Conservation (phyloP, 257 asterid genomes). For the Penstemon davidsonii region DNA sequence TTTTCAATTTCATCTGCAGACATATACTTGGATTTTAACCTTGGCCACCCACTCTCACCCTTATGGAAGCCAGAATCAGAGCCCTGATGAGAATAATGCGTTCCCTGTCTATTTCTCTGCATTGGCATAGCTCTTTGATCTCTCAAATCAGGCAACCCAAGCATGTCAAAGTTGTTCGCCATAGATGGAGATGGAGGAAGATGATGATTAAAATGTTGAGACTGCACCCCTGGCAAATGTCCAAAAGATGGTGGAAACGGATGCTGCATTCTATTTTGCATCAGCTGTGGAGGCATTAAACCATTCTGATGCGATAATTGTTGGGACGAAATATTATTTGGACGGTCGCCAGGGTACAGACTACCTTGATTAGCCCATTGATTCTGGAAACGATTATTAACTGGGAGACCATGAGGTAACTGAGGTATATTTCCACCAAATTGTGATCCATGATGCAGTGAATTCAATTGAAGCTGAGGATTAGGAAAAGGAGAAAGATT, state of each 20-base stretch:
- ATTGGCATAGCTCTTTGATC: conserved; percentile 65
- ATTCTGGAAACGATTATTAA: conserved; percentile 59
- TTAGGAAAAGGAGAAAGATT: conserved; percentile 57
- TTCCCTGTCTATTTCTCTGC: conserved; percentile 57
- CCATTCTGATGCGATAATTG: conserved; percentile 68
- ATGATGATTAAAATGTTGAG: conserved; percentile 57
- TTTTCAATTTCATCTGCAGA: conserved; percentile 79
- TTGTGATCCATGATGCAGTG: conserved; percentile 56
- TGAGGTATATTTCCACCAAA: conserved; percentile 74
- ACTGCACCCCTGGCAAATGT: conserved; percentile 53
- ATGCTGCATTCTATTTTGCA: conserved; percentile 62
- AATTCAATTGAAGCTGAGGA: conserved; percentile 54
- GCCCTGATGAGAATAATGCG: conserved; percentile 56
- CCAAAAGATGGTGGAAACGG: conserved; percentile 61
- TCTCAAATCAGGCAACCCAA: conserved; percentile 67
- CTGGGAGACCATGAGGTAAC: conserved; percentile 58
- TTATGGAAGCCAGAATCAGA: conserved; percentile 47
- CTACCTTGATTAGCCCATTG: conserved; percentile 58
- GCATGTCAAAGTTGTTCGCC: conserved; percentile 59
- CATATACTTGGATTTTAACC: conserved; percentile 82
- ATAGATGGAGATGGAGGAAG: conserved; percentile 59
- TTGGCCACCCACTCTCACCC: conserved; percentile 63
- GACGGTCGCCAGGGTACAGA: conserved; percentile 50
- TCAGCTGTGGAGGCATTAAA: conserved; percentile 52
- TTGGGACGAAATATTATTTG: conserved; percentile 54